Evolutionary conservation across 768 basidiomycete genomes (phyloP), one percentile per base, ranked within the genome.

Genomic region (Pisolithus tinctorius): DNA sequence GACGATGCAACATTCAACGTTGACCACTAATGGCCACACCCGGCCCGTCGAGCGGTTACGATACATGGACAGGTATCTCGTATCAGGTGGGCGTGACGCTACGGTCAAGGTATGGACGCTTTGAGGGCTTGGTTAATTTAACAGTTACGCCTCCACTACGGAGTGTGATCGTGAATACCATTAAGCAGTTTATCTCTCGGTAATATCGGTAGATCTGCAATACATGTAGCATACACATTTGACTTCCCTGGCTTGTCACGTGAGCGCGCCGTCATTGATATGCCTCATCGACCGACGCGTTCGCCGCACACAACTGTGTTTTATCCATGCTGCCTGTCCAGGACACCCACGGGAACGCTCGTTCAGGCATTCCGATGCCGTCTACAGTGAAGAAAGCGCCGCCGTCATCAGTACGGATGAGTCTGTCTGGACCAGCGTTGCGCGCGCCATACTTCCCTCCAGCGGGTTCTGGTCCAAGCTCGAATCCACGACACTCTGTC

Each of bases 21-120:
- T 99, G 43, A 66, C 78, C 41, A 91, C 87, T 5, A 98, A 97
- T 64, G 96, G 96, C n/a, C 96, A 99, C 67, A 88, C 80, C 16
- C 83, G 81, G 55, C 94, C 95, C 0, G 86, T 85, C 27, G 90
- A 93, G 69, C 80, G 79, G 57, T 73, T 98, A 55, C 81, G 96
- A 45, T 98, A 95, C 70, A 95, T 96, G 85, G 96, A 98, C 68
- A 83, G 87, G 45, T 99, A 96, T 69, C 75, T 97, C 43, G 84
- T 90, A 27, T 88, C 89, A 8, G 96, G 96, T 31, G 93, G 86
- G 46, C 81, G 87, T 47, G 96, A 98, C 69, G 75, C 88, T 17
- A 73, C 76, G 45, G 78, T 95, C 58, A 96, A 94, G 73, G 84
- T 95, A 56, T 97, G 94, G 94, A 91, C 92, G 44, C 71, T 97